These are phyloP conservation scores for Laguncularia racemosa DNA, from an alignment of 345 rosid genomes.

Conservation along the genomic window DNA sequence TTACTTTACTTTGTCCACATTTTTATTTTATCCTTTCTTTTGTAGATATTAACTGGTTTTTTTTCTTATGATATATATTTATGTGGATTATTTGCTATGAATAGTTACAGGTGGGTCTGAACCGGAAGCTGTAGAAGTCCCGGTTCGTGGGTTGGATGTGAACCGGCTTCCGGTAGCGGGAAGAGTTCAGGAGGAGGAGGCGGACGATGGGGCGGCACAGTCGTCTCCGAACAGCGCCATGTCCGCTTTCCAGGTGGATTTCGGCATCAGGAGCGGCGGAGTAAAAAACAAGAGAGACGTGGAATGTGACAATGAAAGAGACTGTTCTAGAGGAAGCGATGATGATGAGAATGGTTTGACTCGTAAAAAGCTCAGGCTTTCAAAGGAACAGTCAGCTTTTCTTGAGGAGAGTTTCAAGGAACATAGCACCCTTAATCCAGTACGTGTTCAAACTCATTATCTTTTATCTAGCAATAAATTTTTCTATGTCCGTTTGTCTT, in stretches of 20 bases:
- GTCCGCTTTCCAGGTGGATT: slow-evolving; percentile 81
- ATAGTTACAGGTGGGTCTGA: slow-evolving; percentile 23
- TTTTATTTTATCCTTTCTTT: neutral
- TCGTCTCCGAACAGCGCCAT: slow-evolving; percentile 78
- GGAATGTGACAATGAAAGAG: slow-evolving; percentile 44
- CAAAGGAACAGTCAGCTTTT: slow-evolving; percentile 92
- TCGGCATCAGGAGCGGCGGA: slow-evolving; percentile 46
- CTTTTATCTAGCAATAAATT: neutral
- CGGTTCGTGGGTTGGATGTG: slow-evolving; percentile 37
- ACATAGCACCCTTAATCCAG: slow-evolving; percentile 92
- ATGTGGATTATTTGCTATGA: too few relatives aligned
- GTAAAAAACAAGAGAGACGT: slow-evolving; percentile 39
- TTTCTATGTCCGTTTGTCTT: too few relatives aligned
- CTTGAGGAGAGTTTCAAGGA: slow-evolving; percentile 98
- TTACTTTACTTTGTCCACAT: neutral
- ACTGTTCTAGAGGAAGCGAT: slow-evolving; percentile 66
- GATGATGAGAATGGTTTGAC: slow-evolving; percentile 84
- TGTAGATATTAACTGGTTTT: too few relatives aligned
- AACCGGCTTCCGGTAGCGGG: slow-evolving; percentile 27
- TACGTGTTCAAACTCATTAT: slow-evolving; percentile 25
- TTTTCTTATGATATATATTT: neutral
- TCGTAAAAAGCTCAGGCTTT: slow-evolving; percentile 95
- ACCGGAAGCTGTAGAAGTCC: slow-evolving; percentile 28
- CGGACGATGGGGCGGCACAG: slow-evolving; percentile 41
- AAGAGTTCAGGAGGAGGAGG: slow-evolving; percentile 23